phyloP scores from a whole-genome alignment of 2,329 filamentous ascomycete genomes.

The Hypoxylon sp. region DNA sequence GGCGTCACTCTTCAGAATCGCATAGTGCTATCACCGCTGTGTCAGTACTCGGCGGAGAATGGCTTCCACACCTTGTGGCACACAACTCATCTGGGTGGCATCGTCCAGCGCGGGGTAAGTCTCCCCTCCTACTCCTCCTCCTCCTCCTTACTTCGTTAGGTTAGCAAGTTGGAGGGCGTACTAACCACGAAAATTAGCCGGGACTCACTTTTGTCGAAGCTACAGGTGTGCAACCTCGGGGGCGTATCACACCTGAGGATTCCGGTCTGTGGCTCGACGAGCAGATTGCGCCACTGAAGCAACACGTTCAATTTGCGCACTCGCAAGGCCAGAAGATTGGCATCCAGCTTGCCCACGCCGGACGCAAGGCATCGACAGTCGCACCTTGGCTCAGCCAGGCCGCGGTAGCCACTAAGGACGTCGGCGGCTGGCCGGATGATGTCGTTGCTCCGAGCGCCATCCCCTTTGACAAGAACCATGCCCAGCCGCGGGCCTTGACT shows the following conservation, averaged over 20 bases:
- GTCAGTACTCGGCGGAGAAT: slow-evolving; percentile 60
- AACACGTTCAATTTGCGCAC: slow-evolving; percentile 59
- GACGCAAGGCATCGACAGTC: slow-evolving; percentile 57
- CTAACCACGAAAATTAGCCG: slow-evolving; percentile 49
- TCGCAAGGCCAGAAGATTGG: slow-evolving; percentile 72
- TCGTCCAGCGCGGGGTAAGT: slow-evolving; percentile 72
- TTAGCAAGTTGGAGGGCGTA: neutral
- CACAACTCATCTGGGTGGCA: slow-evolving; percentile 78
- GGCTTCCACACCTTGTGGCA: slow-evolving; percentile 80
- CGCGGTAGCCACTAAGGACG: slow-evolving; percentile 48
- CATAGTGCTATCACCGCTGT: slow-evolving; percentile 61
- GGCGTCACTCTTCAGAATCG: slow-evolving; percentile 60
- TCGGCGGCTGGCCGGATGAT: slow-evolving; percentile 55
- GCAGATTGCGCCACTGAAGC: slow-evolving; percentile 66
- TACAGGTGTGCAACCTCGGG: slow-evolving; percentile 74
- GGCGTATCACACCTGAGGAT: slow-evolving; percentile 79
- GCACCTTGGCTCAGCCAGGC: slow-evolving; percentile 52
- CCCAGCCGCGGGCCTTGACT: slow-evolving; percentile 70
- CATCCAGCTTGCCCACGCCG: slow-evolving; percentile 77
- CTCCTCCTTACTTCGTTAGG: too few species aligned
- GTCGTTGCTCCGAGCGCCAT: slow-evolving; percentile 68
- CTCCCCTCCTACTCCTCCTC: slow-evolving; percentile 26
- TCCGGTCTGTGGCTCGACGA: slow-evolving; percentile 77
- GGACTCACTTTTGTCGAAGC: slow-evolving; percentile 77
- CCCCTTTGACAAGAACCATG: slow-evolving; percentile 67